Conservation (phyloP, 2,329 filamentous ascomycete species). For the Cytospora mali region DNA sequence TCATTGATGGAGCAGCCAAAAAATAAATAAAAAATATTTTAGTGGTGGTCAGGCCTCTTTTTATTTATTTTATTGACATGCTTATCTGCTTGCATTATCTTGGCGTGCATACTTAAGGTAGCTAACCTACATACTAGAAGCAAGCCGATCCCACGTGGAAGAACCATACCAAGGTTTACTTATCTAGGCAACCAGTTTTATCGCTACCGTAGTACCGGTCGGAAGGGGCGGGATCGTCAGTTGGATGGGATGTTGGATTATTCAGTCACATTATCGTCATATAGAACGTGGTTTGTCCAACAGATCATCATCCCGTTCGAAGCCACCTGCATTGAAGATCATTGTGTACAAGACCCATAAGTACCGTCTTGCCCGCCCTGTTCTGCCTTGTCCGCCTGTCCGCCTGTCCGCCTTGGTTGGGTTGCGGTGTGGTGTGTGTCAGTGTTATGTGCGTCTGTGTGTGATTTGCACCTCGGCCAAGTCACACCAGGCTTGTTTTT, state of each 20-base stretch:
- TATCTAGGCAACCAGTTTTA: not conserved
- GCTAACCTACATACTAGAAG: not conserved
- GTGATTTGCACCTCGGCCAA: not conserved
- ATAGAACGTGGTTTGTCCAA: not conserved
- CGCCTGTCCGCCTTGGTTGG: no score
- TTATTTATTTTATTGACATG: not conserved
- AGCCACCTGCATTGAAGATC: not conserved
- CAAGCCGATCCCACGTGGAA: not conserved
- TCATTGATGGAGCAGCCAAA: not conserved
- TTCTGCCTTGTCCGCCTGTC: no score
- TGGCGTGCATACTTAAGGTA: not conserved
- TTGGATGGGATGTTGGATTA: no score
- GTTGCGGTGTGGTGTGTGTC: not conserved
- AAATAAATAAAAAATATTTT: no score
- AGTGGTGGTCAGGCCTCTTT: not conserved
- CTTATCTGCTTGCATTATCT: conserved; percentile 1
- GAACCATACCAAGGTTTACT: not conserved
- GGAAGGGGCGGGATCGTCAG: not conserved
- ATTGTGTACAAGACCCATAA: not conserved
- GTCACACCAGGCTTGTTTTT: not conserved
- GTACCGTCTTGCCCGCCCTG: not conserved
- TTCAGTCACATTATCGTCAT: not conserved
- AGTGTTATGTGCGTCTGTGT: not conserved
- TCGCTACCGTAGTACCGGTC: not conserved
- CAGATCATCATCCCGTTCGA: not conserved